phyloP scores from a whole-genome alignment of 2,329 filamentous ascomycete species.

The Capronia coronata region DNA sequence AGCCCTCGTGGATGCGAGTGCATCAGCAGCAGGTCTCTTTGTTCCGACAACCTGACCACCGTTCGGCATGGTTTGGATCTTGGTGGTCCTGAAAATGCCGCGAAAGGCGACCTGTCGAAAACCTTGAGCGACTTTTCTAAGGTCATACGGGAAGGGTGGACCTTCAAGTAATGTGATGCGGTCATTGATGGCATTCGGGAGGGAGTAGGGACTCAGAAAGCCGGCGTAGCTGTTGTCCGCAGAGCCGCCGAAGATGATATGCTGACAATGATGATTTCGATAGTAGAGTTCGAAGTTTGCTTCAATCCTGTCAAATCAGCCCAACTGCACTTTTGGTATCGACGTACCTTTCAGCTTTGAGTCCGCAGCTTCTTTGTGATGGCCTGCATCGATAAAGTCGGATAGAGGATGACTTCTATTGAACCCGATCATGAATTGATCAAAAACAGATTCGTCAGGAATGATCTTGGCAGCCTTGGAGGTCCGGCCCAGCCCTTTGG shows the following conservation, averaged over 20 bases:
- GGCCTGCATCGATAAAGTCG: conserved; percentile 40
- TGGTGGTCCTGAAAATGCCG: conserved; percentile 49
- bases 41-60: conserved; percentile 9
- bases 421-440: conserved; percentile 39
- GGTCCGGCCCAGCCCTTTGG: conserved; percentile 34
- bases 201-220: conserved; percentile 33
- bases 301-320: conserved; percentile 24
- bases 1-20: conserved; percentile 6
- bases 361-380: conserved; percentile 41
- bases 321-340: conserved; percentile 1
- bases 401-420: conserved; percentile 37
- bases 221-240: conserved; percentile 42
- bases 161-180: conserved; percentile 38
- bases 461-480: conserved; percentile 32
- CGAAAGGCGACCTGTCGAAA: conserved; percentile 40
- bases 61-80: conserved; percentile 36
- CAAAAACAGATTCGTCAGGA: conserved; percentile 28
- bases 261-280: conserved; percentile 37
- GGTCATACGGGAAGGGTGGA: conserved; percentile 36
- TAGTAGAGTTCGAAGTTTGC: conserved; percentile 34
- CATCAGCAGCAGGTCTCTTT: conserved; percentile 21
- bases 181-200: conserved; percentile 27
- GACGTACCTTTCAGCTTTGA: conserved; percentile 39
- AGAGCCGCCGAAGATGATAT: conserved; percentile 40
- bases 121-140: conserved; percentile 28